Evolutionary conservation across 1,284 basidiomycete species (phyloP).

Genomic region (Ustilago loliicola): DNA sequence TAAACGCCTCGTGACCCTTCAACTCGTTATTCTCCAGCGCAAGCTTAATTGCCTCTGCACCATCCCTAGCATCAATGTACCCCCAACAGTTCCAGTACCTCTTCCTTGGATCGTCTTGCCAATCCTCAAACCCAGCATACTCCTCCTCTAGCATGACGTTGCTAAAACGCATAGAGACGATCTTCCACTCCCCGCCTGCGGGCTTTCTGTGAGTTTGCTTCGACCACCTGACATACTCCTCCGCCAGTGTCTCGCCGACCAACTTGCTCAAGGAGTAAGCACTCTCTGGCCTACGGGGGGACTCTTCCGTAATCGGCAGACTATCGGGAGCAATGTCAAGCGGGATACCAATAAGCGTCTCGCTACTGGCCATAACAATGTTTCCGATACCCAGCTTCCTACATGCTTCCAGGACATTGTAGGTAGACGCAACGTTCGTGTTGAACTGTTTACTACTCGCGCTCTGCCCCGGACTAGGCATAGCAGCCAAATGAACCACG

Average conservation of each 20-base stretch:
- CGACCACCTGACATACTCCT: conserved; percentile 71
- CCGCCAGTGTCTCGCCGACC: conserved; percentile 71
- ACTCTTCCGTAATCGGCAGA: conserved; percentile 71
- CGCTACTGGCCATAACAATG: conserved; percentile 70
- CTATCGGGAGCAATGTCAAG: conserved; percentile 66
- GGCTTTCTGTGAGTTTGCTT: conserved; percentile 38
- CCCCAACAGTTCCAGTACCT: conserved; percentile 57
- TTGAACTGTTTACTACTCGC: conserved; percentile 68
- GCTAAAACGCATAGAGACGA: conserved; percentile 70
- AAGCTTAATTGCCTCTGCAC: conserved; percentile 70
- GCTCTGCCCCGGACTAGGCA: conserved; percentile 70
- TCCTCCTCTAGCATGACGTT: conserved; percentile 71
- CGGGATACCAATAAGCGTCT: conserved; percentile 71
- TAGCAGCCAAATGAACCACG: conserved; percentile 71
- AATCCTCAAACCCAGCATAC: conserved; percentile 69
- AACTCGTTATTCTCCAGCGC: conserved; percentile 63
- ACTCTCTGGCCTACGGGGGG: conserved; percentile 67
- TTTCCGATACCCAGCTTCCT: conserved; percentile 70
- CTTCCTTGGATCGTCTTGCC: conserved; percentile 69
- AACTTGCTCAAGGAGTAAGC: conserved; percentile 71
- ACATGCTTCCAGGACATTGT: conserved; percentile 71
- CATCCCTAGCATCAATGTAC: conserved; percentile 71
- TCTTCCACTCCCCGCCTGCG: conserved; percentile 61
- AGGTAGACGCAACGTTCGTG: conserved; percentile 70
- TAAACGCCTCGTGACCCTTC: conserved; percentile 71